Evolutionary conservation across 2,329 filamentous ascomycete genomes (phyloP).

Genomic region (Lasiodiplodia theobromae): DNA sequence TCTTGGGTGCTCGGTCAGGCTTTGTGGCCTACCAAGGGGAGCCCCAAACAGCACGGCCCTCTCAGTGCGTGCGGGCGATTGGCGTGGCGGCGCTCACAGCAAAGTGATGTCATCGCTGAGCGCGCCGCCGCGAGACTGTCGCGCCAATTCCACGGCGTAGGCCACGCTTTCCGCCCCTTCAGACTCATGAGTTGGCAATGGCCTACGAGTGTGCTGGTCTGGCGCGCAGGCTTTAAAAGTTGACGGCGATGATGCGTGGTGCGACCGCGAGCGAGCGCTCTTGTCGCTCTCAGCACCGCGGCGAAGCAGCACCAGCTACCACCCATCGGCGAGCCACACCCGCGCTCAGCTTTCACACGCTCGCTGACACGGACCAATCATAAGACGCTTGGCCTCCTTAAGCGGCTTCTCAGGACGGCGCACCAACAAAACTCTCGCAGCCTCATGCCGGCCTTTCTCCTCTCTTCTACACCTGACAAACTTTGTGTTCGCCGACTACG

Average conservation of each 20-base stretch:
- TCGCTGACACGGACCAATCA: neutral
- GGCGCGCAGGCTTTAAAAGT: neutral
- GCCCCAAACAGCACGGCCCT: too few relatives aligned
- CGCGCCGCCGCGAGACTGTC: neutral
- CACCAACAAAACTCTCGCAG: neutral
- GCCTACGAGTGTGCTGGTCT: too few relatives aligned
- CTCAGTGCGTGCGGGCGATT: too few relatives aligned
- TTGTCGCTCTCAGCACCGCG: neutral
- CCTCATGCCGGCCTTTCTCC: neutral
- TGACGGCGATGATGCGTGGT: neutral
- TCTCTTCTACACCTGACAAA: slow-evolving; percentile 6
- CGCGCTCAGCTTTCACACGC: neutral
- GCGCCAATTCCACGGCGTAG: neutral
- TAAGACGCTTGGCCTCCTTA: neutral
- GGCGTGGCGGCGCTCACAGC: too few relatives aligned
- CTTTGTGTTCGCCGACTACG: neutral
- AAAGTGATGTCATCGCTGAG: neutral
- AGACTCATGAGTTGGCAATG: neutral
- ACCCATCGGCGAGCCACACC: neutral
- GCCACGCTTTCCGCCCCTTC: neutral
- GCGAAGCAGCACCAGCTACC: neutral
- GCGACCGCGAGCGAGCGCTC: neutral
- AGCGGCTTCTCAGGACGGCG: neutral
- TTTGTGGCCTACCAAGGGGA: too few relatives aligned
- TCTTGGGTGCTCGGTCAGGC: too few relatives aligned